Evolutionary conservation across 345 rosid species (phyloP), one percentile per base, ranked within the genome.

Genomic region (Citrus hindsii): DNA sequence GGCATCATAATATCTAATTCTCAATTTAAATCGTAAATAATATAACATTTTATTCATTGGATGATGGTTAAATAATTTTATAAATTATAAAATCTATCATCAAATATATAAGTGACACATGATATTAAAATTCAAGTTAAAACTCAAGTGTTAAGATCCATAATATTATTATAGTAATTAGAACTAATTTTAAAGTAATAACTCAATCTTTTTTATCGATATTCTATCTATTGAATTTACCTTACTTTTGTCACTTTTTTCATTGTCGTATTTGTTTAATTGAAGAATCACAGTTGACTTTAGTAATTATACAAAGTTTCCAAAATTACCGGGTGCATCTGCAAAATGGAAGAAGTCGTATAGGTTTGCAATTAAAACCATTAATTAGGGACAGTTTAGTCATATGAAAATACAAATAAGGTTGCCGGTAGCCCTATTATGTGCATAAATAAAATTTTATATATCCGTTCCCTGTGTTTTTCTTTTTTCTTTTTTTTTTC

Each of bases 361-460:
- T 6, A 1, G 25, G 28, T 12, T 68, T 27, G 35, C 16, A 78
- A 71, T 2, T 63, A 8, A 25, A n/a, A 9, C 46, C 2, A 35
- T 7, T 13, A 27, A 7, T 1, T 1, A 73, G 70, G 84, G 84
- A 75, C 7, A 78, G 66, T 74, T 21, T 62, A 60, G 84, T 78
- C 76, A 46, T 46, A 13, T 46, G 51, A 13, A 46, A 65, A 40
- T 2, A 32, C 0, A 0, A 22, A 24, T 46, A 6, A 25, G 24
- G 6, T 16, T 19, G 51, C 37, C 21, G 66, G 75, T 67, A 24
- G 27, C 27, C 58, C 62, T 55, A 62, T 62, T 10, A 19, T 28
- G 21, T 7, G 21, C 25, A 32, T 28, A 21, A 46, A 46, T 46
- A 46, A 46, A 46, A 13, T 13, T 12, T 12, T 46, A 3, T 24